Percentiles rank a stretch among this genome's conserved stretches.
phyloP scores from a whole-genome alignment of 2,329 filamentous ascomycete species.

The Bipolaris bicolor region DNA sequence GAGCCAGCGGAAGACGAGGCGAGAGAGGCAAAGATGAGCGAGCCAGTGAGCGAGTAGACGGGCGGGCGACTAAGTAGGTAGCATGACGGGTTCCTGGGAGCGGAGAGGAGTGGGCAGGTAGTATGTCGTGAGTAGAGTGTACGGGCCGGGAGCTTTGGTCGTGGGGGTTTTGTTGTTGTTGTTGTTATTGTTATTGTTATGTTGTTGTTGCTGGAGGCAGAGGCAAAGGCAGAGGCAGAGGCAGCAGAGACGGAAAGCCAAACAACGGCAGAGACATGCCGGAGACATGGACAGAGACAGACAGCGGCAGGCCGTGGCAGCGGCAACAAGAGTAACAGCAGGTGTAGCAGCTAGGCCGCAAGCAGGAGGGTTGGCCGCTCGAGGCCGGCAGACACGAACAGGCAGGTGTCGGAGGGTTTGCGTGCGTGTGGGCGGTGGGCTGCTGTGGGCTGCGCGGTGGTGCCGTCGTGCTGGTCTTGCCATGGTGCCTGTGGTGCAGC shows the following conservation, averaged over 20 bases:
- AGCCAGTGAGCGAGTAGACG: background rate
- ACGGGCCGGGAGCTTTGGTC: too few relatives aligned
- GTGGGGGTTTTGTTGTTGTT: too few relatives aligned
- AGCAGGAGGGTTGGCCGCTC: background rate
- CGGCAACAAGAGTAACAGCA: too few relatives aligned
- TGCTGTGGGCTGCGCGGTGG: too few relatives aligned
- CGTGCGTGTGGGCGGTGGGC: background rate
- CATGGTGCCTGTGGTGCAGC: slow-evolving; percentile 18
- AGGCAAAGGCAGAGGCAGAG: too few relatives aligned
- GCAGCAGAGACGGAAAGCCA: too few relatives aligned
- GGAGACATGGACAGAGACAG: too few relatives aligned
- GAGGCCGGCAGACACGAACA: slow-evolving; percentile 5
- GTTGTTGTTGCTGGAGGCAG: too few relatives aligned
- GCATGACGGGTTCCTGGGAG: background rate
- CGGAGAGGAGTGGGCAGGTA: slow-evolving; percentile 7
- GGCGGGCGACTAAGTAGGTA: background rate
- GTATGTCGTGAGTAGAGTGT: background rate
- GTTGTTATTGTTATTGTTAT: too few relatives aligned
- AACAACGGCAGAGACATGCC: too few relatives aligned
- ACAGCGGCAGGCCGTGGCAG: too few relatives aligned
- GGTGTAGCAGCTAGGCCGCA: too few relatives aligned
- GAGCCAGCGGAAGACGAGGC: background rate
- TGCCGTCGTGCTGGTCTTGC: background rate
- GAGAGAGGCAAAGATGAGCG: background rate
- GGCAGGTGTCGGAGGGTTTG: slow-evolving; percentile 22